These are phyloP conservation scores for Claviceps spartinae DNA, from an alignment of 2,329 filamentous ascomycete genomes.

Conservation along the genomic window DNA sequence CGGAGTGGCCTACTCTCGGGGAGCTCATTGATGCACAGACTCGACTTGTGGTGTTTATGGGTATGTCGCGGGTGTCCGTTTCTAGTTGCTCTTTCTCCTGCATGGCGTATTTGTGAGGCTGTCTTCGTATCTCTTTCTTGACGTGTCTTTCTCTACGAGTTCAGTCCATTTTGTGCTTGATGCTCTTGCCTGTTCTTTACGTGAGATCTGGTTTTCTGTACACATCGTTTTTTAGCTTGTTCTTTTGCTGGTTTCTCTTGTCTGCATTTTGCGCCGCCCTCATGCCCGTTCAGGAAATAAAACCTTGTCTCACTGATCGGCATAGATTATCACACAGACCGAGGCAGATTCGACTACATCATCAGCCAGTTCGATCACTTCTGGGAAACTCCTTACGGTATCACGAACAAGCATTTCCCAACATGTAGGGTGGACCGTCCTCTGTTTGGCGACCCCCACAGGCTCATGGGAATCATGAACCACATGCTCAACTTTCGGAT, in stretches of 20 bases:
- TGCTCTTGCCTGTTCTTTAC: neutral
- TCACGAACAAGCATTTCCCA: slow-evolving; percentile 43
- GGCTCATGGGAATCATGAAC: slow-evolving; percentile 32
- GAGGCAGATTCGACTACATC: slow-evolving; percentile 42
- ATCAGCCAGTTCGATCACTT: slow-evolving; percentile 50
- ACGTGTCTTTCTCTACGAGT: neutral
- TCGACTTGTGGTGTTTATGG: slow-evolving; percentile 59
- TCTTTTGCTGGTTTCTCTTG: neutral
- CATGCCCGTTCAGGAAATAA: neutral
- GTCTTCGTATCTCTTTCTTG: too few species aligned
- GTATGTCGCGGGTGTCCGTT: slow-evolving; percentile 20
- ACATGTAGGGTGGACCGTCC: slow-evolving; percentile 56
- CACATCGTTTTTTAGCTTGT: neutral
- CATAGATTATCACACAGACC: slow-evolving; percentile 45
- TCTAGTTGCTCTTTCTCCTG: too few species aligned
- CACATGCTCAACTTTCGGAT: slow-evolving; percentile 21
- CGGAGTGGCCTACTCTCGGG: slow-evolving; percentile 57
- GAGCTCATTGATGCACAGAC: slow-evolving; percentile 47
- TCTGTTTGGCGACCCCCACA: slow-evolving; percentile 19
- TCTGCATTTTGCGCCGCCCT: neutral
- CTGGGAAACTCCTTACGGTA: slow-evolving; percentile 62
- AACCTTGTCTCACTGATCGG: neutral
- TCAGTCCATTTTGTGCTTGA: neutral
- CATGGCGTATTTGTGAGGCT: too few species aligned
- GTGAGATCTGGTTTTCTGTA: too few species aligned